Evolutionary conservation across 148 eudicot species (phyloP), one percentile per base, ranked within the genome.

Genomic region (Rhododendron griersonianum): DNA sequence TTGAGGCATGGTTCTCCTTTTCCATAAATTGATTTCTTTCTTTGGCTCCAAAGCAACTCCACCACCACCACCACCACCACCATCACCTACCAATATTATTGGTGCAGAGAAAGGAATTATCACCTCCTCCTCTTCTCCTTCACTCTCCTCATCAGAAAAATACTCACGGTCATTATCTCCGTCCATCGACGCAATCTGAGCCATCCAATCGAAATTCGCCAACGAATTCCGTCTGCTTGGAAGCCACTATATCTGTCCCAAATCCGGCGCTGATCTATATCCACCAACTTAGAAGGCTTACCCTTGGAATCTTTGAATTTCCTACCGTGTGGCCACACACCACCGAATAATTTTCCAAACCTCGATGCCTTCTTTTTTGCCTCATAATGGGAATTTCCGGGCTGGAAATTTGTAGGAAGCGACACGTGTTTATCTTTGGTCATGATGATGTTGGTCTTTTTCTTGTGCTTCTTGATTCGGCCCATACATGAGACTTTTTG

Each of bases 21-120:
- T 94, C 99, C 99, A 97, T 86, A 97, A 82, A 91, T 95, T 95
- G 25, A 97, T 86, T 88, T 95, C 98, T 74, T 93, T 94, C 78
- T 87, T 97, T 71, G 95, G 93, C 90, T 92, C 89, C 83, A 86
- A 78, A 80, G 9, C 80, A 18, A 77, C 71, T 67, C 78, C 53
- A 41, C 37, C 37, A 1, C 65, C 69, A 48, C 91, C 69, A 48
- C 78, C 53, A 41, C 37, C 37, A 1, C 65, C 69, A 48, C 91
- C 69, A 48, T 91, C 90, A 9, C 91, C 87, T 16, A 85, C 23
- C 67, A 90, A 1, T 14, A 95, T 87, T 2, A 96, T 87, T 4
- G 96, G 98, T 10, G 94, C 95, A 41, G 96, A 96, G 87, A 85
- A 91, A 4, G 96, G 92, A 45, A 91, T 89, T 11, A 88, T 93